These are phyloP conservation scores for Pichia phayaonensis DNA, from an alignment of 805 yeast species.

Conservation along the genomic window DNA sequence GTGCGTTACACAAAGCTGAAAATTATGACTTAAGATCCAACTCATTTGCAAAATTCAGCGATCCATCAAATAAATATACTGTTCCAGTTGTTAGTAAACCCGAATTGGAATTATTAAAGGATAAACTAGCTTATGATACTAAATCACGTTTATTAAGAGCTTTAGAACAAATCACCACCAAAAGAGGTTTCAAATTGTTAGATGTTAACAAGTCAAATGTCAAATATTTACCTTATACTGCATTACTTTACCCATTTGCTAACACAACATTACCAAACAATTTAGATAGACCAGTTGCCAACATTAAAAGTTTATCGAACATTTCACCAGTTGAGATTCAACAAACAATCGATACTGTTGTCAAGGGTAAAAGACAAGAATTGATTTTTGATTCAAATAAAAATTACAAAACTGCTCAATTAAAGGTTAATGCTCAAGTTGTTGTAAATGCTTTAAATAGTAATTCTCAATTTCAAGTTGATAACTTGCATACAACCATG, in stretches of 20 bases:
- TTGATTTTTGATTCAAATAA: slow-evolving; percentile 14
- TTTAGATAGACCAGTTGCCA: slow-evolving; percentile 13
- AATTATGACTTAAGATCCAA: slow-evolving; percentile 1
- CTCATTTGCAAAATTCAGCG: slow-evolving; percentile 2
- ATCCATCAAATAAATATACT: not conserved
- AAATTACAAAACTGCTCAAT: slow-evolving; percentile 19
- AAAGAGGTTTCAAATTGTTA: slow-evolving; percentile 19
- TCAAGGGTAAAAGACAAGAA: slow-evolving; percentile 23
- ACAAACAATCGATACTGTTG: slow-evolving; percentile 19
- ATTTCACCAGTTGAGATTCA: slow-evolving; percentile 17
- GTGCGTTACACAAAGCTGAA: slow-evolving; percentile 3
- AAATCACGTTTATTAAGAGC: slow-evolving; percentile 26
- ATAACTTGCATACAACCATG: slow-evolving; percentile 15
- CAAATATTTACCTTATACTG: slow-evolving; percentile 14
- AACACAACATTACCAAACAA: slow-evolving; percentile 18
- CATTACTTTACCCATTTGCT: slow-evolving; percentile 20
- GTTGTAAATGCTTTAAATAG: slow-evolving; percentile 25
- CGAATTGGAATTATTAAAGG: slow-evolving; percentile 21
- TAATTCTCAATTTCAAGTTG: slow-evolving; percentile 27
- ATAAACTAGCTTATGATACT: slow-evolving; percentile 21
- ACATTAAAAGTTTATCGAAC: slow-evolving; percentile 9
- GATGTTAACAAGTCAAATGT: slow-evolving; percentile 11
- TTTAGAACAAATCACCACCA: slow-evolving; percentile 17
- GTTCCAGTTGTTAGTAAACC: slow-evolving; percentile 6
- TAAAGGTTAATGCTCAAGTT: slow-evolving; percentile 24